Evolutionary conservation across 176 grass and related monocot genomes (phyloP).

Genomic region (Phyllostachys edulis): DNA sequence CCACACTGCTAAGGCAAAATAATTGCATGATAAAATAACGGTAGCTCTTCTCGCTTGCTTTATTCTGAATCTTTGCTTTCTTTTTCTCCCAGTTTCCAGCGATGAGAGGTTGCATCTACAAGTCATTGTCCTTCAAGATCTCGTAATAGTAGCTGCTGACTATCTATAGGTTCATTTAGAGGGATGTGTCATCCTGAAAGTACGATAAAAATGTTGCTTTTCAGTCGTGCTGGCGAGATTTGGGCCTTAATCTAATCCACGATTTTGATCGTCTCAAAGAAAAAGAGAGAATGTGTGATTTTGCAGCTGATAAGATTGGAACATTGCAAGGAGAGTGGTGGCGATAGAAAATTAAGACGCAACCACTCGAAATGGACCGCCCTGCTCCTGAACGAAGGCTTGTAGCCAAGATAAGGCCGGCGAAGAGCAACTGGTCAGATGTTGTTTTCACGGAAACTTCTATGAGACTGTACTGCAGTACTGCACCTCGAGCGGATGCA

Average conservation of each 20-base stretch:
- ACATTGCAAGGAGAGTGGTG: not conserved
- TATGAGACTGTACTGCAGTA: not conserved
- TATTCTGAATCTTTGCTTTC: not conserved
- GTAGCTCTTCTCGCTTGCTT: not conserved
- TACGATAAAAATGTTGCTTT: not conserved
- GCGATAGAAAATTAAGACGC: not conserved
- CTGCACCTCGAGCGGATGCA: too few relatives aligned
- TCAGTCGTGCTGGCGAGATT: not conserved
- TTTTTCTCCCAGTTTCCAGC: not conserved
- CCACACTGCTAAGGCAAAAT: not conserved
- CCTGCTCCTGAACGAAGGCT: not conserved
- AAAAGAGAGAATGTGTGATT: not conserved
- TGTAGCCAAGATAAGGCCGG: not conserved
- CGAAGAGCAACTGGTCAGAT: not conserved
- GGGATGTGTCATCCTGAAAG: not conserved
- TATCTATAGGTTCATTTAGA: not conserved
- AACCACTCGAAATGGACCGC: not conserved
- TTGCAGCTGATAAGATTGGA: not conserved
- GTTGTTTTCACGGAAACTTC: not conserved
- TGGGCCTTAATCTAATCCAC: not conserved
- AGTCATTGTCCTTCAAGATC: conserved; percentile 11
- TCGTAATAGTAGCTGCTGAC: conserved; percentile 4
- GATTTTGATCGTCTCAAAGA: not conserved
- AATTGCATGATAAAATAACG: not conserved
- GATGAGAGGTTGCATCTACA: conserved; percentile 32